Evolutionary conservation across 495 filamentous ascomycete species (phyloP).

Genomic region (Aspergillus leporis): DNA sequence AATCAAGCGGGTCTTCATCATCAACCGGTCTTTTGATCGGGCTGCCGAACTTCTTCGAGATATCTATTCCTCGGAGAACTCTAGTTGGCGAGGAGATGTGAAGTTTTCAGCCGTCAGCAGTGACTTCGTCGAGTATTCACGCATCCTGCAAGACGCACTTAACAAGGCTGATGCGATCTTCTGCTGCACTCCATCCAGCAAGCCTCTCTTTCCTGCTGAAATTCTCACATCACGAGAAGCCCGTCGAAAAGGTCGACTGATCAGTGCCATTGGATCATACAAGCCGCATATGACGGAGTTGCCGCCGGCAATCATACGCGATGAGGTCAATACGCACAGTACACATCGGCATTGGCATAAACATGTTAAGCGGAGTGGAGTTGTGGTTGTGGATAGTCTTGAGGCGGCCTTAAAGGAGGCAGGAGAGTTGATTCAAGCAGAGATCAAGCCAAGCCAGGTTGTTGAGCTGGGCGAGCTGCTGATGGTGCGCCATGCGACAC

Average conservation of each 20-base stretch:
- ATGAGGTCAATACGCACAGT: conserved; percentile 60
- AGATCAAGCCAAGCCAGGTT: conserved; percentile 66
- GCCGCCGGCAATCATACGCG: conserved; percentile 68
- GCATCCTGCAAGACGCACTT: conserved; percentile 66
- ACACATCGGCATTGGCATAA: conserved; percentile 64
- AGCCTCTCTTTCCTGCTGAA: conserved; percentile 63
- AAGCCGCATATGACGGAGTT: conserved; percentile 84
- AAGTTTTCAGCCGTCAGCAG: conserved; percentile 72
- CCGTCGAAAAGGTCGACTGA: conserved; percentile 71
- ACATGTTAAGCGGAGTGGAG: conserved; percentile 69
- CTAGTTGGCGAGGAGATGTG: conserved; percentile 57
- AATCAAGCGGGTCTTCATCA: conserved; percentile 74
- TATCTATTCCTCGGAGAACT: conserved; percentile 54
- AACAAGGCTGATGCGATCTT: conserved; percentile 75
- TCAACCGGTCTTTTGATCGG: conserved; percentile 70
- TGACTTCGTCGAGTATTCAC: conserved; percentile 67
- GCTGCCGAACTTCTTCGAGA: conserved; percentile 55
- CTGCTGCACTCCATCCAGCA: conserved; percentile 66
- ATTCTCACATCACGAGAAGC: conserved; percentile 68
- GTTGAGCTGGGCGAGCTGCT: conserved; percentile 86
- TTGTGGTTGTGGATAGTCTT: conserved; percentile 80
- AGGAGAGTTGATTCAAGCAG: conserved; percentile 84
- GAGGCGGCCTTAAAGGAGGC: conserved; percentile 80
- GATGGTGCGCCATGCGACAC: conserved; percentile 60
- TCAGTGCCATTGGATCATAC: conserved; percentile 82